These are phyloP conservation scores for Beauveria asiatica DNA, from an alignment of 2,329 filamentous ascomycete genomes.

Conservation along the genomic window DNA sequence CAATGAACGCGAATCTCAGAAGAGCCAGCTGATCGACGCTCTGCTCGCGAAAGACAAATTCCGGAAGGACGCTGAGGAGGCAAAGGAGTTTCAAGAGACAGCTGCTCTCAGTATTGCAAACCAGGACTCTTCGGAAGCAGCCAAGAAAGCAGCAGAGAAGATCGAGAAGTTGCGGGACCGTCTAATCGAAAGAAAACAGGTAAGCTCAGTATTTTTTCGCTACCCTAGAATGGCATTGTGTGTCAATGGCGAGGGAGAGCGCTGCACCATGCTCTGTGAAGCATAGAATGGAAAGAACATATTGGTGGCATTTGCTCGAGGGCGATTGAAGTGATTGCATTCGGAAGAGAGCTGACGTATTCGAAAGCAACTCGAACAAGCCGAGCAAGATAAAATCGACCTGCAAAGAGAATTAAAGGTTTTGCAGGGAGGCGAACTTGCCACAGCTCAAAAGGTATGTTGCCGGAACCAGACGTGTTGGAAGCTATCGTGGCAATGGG, in stretches of 20 bases:
- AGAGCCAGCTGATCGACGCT: conserved; percentile 51
- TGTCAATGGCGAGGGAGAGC: neutral
- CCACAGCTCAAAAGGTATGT: conserved; percentile 46
- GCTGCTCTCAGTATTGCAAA: conserved; percentile 26
- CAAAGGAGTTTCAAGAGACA: conserved; percentile 33
- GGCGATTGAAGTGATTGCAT: too few relatives aligned
- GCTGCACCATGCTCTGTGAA: neutral
- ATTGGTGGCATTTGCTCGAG: neutral
- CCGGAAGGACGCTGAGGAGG: conserved; percentile 43
- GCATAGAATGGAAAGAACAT: neutral
- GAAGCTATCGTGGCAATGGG: neutral
- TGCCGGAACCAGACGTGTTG: conserved; percentile 4
- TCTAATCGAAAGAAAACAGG: conserved; percentile 50
- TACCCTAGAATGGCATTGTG: neutral
- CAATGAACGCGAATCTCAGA: conserved; percentile 47
- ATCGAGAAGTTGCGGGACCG: conserved; percentile 49
- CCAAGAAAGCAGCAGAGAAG: conserved; percentile 40
- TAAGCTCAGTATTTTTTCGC: conserved; percentile 28
- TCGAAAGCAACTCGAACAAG: conserved; percentile 48
- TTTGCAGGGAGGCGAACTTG: conserved; percentile 39
- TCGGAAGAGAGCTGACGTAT: neutral
- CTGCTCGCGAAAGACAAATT: conserved; percentile 53
- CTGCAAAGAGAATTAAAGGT: conserved; percentile 47
- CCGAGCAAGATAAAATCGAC: conserved; percentile 48
- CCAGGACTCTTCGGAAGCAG: conserved; percentile 25